Evolutionary conservation across 257 asterid species (phyloP), one percentile per base, ranked within the genome.

Genomic region (Plantago elongata): DNA sequence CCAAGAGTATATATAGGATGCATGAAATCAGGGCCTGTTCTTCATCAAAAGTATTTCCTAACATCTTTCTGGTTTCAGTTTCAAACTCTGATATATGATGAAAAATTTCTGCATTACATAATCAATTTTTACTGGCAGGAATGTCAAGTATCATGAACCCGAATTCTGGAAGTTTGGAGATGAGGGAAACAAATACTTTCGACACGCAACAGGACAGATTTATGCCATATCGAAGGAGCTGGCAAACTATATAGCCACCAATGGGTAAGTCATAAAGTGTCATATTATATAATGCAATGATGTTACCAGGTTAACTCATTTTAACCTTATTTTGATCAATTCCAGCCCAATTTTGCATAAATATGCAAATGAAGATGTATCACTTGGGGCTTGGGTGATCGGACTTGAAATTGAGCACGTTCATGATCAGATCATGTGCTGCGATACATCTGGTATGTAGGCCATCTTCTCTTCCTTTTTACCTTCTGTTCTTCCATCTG

Each of bases 21-120:
- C 51, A 83, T 84, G 88, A 84, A 84, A 64, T 84, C 88, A 0
- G 88, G 88, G n/a, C 91, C 85, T 43, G 91, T 84, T 68, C 80
- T 84, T 65, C 57, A 68, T 59, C 81, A 72, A 48, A 84, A 74
- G 91, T 84, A 76, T 62, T 14, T 50, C 12, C 13, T 45, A 11
- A 5, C 7, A 14, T n/a, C 67, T 66, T 11, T 22, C 13, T 47
- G 42, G 34, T 22, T 44, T 59, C 63, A 9, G 13, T 45, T 49
- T 15, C 27, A 10, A 15, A 30, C 3, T 40, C 22, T 9, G 15
- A 13, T 42, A 8, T 44, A 5, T 22, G 27, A 1, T 22, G 27
- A 2, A 51, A 43, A 12, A 5, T 14, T 63, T 61, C 42, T 4
- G 38, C 0, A 38, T 12, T 30, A 16, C 51, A n/a, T 30, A 29